Percentiles rank a stretch among this genome's conserved stretches.
These are phyloP conservation scores for Thermomucor indicae-seudaticae DNA, from an alignment of 371 early-diverging fungal genomes.

Conservation along the genomic window DNA sequence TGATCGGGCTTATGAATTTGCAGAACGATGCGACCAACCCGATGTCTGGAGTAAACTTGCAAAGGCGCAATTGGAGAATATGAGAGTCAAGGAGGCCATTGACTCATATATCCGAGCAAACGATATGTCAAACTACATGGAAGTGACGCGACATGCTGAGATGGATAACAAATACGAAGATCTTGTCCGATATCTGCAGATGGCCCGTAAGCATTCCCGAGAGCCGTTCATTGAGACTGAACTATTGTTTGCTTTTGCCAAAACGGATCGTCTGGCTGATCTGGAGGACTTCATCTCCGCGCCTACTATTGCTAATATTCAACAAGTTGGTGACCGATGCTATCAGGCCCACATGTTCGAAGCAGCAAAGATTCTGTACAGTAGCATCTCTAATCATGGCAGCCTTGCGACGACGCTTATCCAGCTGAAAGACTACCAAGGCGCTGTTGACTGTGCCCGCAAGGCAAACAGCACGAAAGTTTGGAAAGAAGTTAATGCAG, in stretches of 20 bases:
- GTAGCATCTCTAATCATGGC: slow-evolving; percentile 94
- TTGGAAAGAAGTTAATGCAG: slow-evolving; percentile 96
- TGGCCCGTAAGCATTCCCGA: slow-evolving; percentile 91
- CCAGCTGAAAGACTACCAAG: slow-evolving; percentile 90
- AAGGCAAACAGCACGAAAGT: slow-evolving; percentile 96
- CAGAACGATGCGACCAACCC: slow-evolving; percentile 84
- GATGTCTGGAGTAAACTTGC: slow-evolving; percentile 94
- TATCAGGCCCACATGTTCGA: slow-evolving; percentile 87
- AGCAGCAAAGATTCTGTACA: slow-evolving; percentile 93
- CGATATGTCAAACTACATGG: slow-evolving; percentile 86
- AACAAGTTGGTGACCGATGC: slow-evolving; percentile 92
- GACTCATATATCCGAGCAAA: slow-evolving; percentile 95
- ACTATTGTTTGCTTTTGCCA: slow-evolving; percentile 90
- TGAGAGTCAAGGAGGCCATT: slow-evolving; percentile 91
- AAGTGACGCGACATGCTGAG: slow-evolving; percentile 80
- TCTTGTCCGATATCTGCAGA: slow-evolving; percentile 85
- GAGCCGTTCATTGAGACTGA: slow-evolving; percentile 94
- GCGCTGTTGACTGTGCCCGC: slow-evolving; percentile 96
- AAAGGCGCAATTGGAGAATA: slow-evolving; percentile 87
- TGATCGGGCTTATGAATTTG: slow-evolving; percentile 94
- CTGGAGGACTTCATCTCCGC: slow-evolving; percentile 88
- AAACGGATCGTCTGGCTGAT: slow-evolving; percentile 87
- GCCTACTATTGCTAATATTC: slow-evolving; percentile 92
- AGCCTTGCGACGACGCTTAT: slow-evolving; percentile 93
- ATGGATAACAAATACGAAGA: slow-evolving; percentile 88